Conservation (phyloP, 2,329 filamentous ascomycete species). For the Beauveria brongniartii region DNA sequence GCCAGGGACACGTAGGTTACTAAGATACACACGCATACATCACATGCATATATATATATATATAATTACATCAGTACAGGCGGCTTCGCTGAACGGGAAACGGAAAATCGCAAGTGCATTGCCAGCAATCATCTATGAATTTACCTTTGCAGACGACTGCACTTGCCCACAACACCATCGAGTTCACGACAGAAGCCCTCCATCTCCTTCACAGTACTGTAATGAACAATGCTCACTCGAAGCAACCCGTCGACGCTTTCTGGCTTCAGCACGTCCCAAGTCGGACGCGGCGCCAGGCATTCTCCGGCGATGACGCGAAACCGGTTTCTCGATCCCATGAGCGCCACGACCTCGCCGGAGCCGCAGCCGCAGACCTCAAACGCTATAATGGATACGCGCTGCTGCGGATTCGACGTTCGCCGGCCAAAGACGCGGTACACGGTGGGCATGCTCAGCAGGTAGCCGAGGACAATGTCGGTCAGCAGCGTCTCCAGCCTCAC, state of each 20-base stretch:
- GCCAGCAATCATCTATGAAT: too few relatives aligned
- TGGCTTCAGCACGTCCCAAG: not conserved
- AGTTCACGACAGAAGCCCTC: not conserved
- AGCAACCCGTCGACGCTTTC: not conserved
- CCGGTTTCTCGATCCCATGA: not conserved
- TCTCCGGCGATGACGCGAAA: not conserved
- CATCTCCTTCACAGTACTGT: slow-evolving; percentile 5
- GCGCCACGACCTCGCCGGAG: not conserved
- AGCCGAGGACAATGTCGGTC: not conserved
- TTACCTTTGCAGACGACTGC: not conserved
- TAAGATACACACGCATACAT: not conserved
- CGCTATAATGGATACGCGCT: not conserved
- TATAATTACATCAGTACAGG: too few relatives aligned
- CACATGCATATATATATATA: too few relatives aligned
- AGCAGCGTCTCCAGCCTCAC: not conserved
- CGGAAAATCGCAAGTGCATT: too few relatives aligned
- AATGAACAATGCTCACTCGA: not conserved
- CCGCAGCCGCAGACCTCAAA: not conserved
- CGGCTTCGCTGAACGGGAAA: not conserved
- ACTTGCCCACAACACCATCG: not conserved
- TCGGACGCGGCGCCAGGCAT: not conserved
- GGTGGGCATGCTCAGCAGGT: not conserved
- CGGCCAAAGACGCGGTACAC: not conserved
- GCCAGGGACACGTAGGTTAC: not conserved
- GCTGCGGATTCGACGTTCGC: not conserved